Base-by-base conservation (phyloP, 2,329 filamentous ascomycete genomes). In the Lasiodiplodia citricola region DNA sequence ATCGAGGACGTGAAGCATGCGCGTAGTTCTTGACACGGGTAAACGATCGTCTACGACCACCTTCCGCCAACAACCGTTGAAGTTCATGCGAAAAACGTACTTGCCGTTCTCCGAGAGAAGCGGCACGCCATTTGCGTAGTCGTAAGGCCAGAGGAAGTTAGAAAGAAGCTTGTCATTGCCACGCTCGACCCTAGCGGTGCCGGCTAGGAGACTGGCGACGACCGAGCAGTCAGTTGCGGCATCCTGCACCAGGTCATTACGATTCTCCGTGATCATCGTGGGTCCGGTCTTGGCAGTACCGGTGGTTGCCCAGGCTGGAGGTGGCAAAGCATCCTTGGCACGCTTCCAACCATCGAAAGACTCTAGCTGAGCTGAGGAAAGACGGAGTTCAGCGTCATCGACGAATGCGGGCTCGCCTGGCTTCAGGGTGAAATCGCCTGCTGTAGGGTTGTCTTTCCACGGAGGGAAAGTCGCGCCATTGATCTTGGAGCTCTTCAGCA, bases 161-260 rank as follows among this genome's bases (percentile, higher is more conserved):
- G 88, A 85, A 23, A 96, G 86, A 41, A 95, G 85, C 90, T 93
- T 67, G 25, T 37, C 54, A 16, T 91, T 87, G 2, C 91, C 91
- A 21, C 89, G 89, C 70, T 90, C 86, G 10, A 90, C 85, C 71
- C 92, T 87, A 51, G 90, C 90, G 70, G 91, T 90, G 28, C 88
- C 90, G 31, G 94, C 94, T 77, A 94, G 97, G 6, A 99, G 85
- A 77, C 96, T 97, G 18, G 96, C 96, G 35, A 99, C 95, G 3
- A 99, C 95, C 1, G 96, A 98, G 77, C 96, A 99, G 78, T 99
- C 96, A 0, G 95, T 96, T 5, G 95, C 94, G 69, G 97, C 90
- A 79, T 99, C 96, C 80, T 99, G 96, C 2, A 97, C 94, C 8
- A 99, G 86, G 79, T 99, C 95, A 70, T 92, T 89, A 16, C 87